Evolutionary conservation across 179 eudicot species (phyloP), one percentile per base, ranked within the genome.

Genomic region (Beta lomatogona): DNA sequence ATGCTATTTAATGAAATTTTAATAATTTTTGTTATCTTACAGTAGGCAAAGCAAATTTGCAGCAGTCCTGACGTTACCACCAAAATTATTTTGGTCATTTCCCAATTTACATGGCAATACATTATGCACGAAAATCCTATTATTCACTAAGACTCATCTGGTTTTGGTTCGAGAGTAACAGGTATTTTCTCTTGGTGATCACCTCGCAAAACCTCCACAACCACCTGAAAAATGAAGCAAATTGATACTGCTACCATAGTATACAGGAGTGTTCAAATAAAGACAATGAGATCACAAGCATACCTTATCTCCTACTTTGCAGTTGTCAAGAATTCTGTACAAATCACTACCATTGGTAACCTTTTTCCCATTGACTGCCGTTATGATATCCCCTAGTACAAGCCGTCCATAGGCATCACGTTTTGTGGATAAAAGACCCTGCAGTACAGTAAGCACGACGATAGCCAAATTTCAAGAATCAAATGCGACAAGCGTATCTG

Each of bases 251-350:
- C 22, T 46, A 77, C 21, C 22, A 48, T n/a, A 15, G 6, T 46
- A 67, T 69, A 60, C 19, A 64, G 0, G 28, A 57, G 22, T 59
- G 9, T 19, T 19, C 54, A 48, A 25, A 21, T 36, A 31, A 77
- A 66, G 22, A 55, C 6, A n/a, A 25, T 19, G 9, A 50, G 25
- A 31, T 13, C 54, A 52, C 4, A 63, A 70, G 50, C 83, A 73
- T 90, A 94, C 99, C 92, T 86, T 85, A 7, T 96, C 99, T 9
- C 98, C 98, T 77, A 96, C 97, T 92, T 96, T 94, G 86, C 99
- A 96, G 67, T 80, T 93, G 88, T 96, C 99, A 77, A 96, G 96
- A 82, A 90, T 90, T 91, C 99, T 96, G 88, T 96, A 96, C 90
- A 96, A 87, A 82, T 96, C 99, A 70, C 98, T 96, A 41, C 99